These are phyloP conservation scores for Fusarium sp. DNA, from an alignment of 2,329 filamentous ascomycete species.

Conservation along the genomic window DNA sequence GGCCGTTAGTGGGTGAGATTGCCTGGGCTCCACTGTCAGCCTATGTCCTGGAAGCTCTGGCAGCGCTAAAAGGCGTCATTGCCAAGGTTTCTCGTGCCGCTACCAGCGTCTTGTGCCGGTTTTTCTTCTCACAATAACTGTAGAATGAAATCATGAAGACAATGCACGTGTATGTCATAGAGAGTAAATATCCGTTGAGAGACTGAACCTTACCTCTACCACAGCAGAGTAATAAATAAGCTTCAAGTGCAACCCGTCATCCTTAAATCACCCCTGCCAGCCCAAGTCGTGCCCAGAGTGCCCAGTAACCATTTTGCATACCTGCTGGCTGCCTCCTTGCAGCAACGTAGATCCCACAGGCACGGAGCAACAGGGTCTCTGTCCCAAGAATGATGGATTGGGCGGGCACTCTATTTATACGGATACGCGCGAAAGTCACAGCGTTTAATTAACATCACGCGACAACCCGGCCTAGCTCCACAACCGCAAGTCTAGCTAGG, in stretches of 20 bases:
- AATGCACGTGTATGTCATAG: not conserved
- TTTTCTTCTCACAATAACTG: constrained; percentile 5
- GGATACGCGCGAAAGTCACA: constrained; percentile 12
- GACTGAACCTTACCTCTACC: not conserved
- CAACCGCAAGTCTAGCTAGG: not conserved
- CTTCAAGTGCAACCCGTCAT: constrained; percentile 8
- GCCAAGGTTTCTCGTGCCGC: constrained; percentile 20
- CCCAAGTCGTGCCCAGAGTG: constrained; percentile 20
- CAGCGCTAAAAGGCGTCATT: constrained; percentile 39
- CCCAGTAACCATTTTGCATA: constrained; percentile 18
- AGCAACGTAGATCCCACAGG: constrained; percentile 22
- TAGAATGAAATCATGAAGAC: constrained; percentile 27
- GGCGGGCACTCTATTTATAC: constrained; percentile 15
- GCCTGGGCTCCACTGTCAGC: not conserved
- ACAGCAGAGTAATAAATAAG: constrained; percentile 1
- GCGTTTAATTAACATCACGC: constrained; percentile 37
- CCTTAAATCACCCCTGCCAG: constrained; percentile 18
- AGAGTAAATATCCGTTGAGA: not conserved
- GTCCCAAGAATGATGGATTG: not conserved
- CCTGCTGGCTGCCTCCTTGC: constrained; percentile 33
- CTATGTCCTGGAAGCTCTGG: constrained; percentile 14
- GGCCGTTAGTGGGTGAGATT: constrained; percentile 30
- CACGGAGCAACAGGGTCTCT: constrained; percentile 21
- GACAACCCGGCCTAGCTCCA: constrained; percentile 29
- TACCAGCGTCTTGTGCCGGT: constrained; percentile 21